Evolutionary conservation across 2,329 filamentous ascomycete species (phyloP).

Genomic region (Diatrype stigma): DNA sequence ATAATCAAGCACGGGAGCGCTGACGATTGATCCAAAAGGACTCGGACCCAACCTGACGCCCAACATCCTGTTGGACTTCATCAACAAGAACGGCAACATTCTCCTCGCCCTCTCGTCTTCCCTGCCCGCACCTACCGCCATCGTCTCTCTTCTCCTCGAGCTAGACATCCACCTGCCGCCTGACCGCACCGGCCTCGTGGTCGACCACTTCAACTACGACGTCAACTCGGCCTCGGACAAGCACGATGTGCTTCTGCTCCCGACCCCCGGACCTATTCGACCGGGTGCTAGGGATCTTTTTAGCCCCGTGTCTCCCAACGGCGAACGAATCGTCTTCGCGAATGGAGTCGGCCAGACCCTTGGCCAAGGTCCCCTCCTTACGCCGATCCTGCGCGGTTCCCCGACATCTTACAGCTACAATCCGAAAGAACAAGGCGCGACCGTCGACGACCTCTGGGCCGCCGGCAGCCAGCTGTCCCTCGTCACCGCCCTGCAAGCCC

Average conservation of each 20-base stretch:
- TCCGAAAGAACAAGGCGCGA: conserved; percentile 74
- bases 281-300: conserved; percentile 76
- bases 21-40: conserved; percentile 42
- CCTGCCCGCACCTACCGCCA: conserved; percentile 63
- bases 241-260: conserved; percentile 83
- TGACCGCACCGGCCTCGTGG: conserved; percentile 78
- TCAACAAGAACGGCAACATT: conserved; percentile 89
- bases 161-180: conserved; percentile 83
- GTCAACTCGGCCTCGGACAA: conserved; percentile 68
- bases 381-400: conserved; percentile 78
- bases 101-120: conserved; percentile 77
- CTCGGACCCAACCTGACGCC: conserved; percentile 86
- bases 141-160: conserved; percentile 78
- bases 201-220: conserved; percentile 97
- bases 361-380: conserved; percentile 71
- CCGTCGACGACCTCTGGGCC: conserved; percentile 78
- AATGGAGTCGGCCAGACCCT: conserved; percentile 76
- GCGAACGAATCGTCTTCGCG: conserved; percentile 71
- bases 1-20: neutral
- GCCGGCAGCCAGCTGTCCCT: conserved; percentile 79
- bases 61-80: conserved; percentile 80
- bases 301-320: conserved; percentile 49
- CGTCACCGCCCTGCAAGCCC: conserved; percentile 82
- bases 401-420: conserved; percentile 90
- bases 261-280: conserved; percentile 61